A percentile compares a stretch with the other conserved stretches of the same genome.
Evolutionary conservation across 805 yeast genomes (phyloP).

Genomic region (Candida gorgasii): DNA sequence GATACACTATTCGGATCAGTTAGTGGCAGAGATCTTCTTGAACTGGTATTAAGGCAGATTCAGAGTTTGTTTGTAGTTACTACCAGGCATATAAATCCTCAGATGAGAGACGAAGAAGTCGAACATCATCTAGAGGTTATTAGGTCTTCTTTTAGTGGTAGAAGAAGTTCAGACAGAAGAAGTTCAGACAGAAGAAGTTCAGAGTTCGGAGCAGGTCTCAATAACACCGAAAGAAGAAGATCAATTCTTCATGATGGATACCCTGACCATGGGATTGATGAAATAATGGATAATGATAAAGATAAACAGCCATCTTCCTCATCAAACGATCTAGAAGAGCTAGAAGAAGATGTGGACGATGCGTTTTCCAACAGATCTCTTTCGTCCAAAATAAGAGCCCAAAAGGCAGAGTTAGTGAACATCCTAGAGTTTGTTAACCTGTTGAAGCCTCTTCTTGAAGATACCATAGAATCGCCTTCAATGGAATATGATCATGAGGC

Average conservation of each 20-base stretch:
- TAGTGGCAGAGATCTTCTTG: constrained; percentile 11
- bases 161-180: not conserved
- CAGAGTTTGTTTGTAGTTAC: constrained; percentile 7
- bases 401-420: constrained; percentile 16
- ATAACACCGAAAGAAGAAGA: not conserved
- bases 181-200: not conserved
- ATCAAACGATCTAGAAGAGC: not conserved
- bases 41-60: constrained; percentile 11
- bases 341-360: not conserved
- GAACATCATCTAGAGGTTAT: constrained; percentile 1
- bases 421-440: constrained; percentile 31
- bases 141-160: constrained; percentile 4
- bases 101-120: not conserved
- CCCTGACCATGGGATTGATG: not conserved
- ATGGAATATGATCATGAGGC: constrained; percentile 50
- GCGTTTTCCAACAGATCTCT: constrained; percentile 2
- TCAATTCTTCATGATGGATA: not conserved
- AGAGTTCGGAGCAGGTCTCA: not conserved
- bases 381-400: constrained; percentile 7
- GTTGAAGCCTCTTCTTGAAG: constrained; percentile 29
- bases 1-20: constrained; percentile 49
- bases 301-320: no score
- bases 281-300: not conserved
- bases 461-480: constrained; percentile 39
- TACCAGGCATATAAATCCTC: not conserved